phyloP scores from a whole-genome alignment of 2,329 filamentous ascomycete genomes.

The Sphaerulina musiva region DNA sequence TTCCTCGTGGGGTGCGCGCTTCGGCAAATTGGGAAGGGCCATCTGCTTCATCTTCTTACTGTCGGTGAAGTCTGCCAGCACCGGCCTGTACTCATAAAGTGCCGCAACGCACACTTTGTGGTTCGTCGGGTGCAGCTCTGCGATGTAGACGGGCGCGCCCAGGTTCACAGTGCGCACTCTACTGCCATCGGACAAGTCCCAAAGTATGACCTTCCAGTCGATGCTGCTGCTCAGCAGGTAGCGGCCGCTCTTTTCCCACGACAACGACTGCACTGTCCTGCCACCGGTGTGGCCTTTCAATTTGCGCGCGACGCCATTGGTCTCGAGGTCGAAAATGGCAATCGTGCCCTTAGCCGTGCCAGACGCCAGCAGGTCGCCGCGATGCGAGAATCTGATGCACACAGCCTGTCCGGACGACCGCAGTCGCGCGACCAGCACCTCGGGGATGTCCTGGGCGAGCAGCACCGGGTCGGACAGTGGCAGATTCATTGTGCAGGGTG shows the following conservation, averaged over 20 bases:
- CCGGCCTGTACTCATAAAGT: conserved; percentile 85
- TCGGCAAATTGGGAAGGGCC: conserved; percentile 72
- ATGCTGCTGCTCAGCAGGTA: conserved; percentile 90
- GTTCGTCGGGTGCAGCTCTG: conserved; percentile 86
- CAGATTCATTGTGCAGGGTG: conserved; percentile 54
- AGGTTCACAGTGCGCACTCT: conserved; percentile 81
- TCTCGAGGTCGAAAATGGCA: conserved; percentile 94
- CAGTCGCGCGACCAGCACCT: conserved; percentile 80
- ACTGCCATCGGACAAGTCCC: conserved; percentile 73
- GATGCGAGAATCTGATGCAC: conserved; percentile 79
- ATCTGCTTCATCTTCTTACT: conserved; percentile 57
- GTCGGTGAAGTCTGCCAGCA: conserved; percentile 62
- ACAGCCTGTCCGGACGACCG: conserved; percentile 60
- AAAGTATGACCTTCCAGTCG: conserved; percentile 93
- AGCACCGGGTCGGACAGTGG: conserved; percentile 66
- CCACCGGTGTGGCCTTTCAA: conserved; percentile 72
- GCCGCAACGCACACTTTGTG: conserved; percentile 83
- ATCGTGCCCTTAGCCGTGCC: conserved; percentile 87
- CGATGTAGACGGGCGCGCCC: conserved; percentile 88
- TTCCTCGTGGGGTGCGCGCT: conserved; percentile 62
- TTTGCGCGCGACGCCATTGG: conserved; percentile 92
- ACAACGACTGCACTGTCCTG: conserved; percentile 85
- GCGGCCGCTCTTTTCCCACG: conserved; percentile 87
- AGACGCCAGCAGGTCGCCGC: conserved; percentile 88
- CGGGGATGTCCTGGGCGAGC: conserved; percentile 76